Evolutionary conservation across 108 stramenopile genomes (phyloP).

Genomic region (Aureococcus anophagefferens): DNA sequence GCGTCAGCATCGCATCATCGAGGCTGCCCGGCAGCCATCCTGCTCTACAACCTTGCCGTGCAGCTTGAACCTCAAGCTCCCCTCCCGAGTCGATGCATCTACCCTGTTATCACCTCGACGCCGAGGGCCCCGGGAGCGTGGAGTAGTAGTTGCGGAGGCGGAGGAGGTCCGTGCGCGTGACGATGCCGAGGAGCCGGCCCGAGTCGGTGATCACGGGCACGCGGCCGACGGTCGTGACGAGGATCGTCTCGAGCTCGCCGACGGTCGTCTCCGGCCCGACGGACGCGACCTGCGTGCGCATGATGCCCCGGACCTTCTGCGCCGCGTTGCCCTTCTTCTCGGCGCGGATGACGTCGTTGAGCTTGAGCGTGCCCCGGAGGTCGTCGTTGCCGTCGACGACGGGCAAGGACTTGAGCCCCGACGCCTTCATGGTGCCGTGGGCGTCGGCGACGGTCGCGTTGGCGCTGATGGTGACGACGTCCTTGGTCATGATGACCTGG

Average conservation of each 20-base stretch:
- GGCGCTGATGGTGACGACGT: slow-evolving; percentile 31
- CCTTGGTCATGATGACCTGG: slow-evolving; percentile 72
- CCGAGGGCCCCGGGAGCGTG: too few species aligned
- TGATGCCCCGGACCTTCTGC: background rate
- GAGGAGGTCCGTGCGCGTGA: slow-evolving; percentile 72
- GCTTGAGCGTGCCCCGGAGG: background rate
- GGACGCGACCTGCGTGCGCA: background rate
- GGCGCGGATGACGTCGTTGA: background rate
- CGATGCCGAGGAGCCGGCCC: slow-evolving; percentile 66
- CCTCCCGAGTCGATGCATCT: too few species aligned
- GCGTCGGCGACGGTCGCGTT: background rate
- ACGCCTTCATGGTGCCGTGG: background rate
- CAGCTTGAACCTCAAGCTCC: too few species aligned
- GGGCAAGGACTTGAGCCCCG: background rate
- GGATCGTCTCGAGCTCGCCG: background rate
- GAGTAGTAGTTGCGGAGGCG: slow-evolving; percentile 70
- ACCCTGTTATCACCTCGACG: too few species aligned
- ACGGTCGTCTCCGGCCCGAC: background rate
- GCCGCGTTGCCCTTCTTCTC: background rate
- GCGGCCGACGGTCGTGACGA: background rate
- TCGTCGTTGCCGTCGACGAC: background rate
- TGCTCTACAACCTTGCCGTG: too few species aligned
- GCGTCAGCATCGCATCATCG: too few species aligned
- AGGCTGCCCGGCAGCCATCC: too few species aligned
- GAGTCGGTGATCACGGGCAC: slow-evolving; percentile 5